Base-by-base conservation (phyloP, 768 basidiomycete species). In the Roridomyces roridus region DNA sequence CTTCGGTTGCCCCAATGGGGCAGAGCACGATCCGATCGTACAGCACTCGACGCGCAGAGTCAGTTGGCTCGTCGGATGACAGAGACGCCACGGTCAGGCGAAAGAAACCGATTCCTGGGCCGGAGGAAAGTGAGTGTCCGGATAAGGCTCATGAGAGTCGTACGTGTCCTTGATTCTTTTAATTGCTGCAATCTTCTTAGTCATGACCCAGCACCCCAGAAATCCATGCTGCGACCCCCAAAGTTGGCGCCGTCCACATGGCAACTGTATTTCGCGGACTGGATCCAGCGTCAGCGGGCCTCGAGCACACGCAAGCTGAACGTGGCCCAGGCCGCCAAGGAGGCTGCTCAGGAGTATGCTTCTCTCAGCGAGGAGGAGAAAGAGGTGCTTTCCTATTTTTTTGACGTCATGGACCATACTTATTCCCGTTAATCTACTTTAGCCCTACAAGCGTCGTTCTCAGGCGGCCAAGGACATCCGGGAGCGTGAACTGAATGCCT, bases 231-330 rank as follows among this genome's bases (percentile, higher is more conserved):
- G 55, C 87, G 88, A 39, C 94, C 92, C 18, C 94, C 94, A 44
- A 94, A 95, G 77, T 82, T 94, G 65, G 92, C 95, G 6, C 93
- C 92, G 5, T 95, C 93, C 4, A 92, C 94, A 51, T 97, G 95
- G 95, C 95, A 97, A 72, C 82, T 97, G 40, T 97, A 94, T 74
- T 96, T 97, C 70, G 94, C 94, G 21, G 93, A 96, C 69, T 95
- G 92, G 86, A 94, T 97, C 61, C 90, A 93, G 70, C 83, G 85
- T 66, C 89, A 92, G 70, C 91, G 92, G 73, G 86, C 87, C 55
- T 82, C 85, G 21, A 89, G 86, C 56, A 85, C 83, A 37, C 82
- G 92, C 66, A 96, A 96, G 75, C 83, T 96, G 31, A 96, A 97
- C 71, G 93, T 97, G 54, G 95, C 95, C 15, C 92, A 96, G 70